Conservation (phyloP, 1,284 basidiomycete species). For the Apiotrichum porosum region DNA sequence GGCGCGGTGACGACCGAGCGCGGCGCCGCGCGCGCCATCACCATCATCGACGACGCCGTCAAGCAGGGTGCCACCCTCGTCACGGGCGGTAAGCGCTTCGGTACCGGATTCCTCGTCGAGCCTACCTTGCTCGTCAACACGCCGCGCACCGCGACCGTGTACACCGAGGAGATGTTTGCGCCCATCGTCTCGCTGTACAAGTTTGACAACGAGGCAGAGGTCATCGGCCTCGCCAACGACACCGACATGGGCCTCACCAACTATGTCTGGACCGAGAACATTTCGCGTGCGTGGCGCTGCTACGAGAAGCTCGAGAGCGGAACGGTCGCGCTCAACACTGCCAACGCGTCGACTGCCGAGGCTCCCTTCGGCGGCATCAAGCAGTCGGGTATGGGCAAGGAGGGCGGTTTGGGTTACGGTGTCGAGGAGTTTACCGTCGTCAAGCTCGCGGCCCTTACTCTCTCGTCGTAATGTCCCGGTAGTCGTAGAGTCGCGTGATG, state of each 20-base stretch:
- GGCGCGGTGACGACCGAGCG: conserved; percentile 81
- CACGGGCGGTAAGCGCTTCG: conserved; percentile 65
- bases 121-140: conserved; percentile 83
- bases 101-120: conserved; percentile 60
- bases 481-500: too few species aligned
- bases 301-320: conserved; percentile 88
- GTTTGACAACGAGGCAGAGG: conserved; percentile 89
- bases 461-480: too few species aligned
- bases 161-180: conserved; percentile 78
- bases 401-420: conserved; percentile 21
- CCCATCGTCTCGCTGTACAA: conserved; percentile 57
- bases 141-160: conserved; percentile 58
- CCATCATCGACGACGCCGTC: conserved; percentile 77
- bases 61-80: conserved; percentile 75
- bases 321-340: conserved; percentile 73
- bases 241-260: conserved; percentile 80
- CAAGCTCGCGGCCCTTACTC: conserved; percentile 14
- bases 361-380: conserved; percentile 79
- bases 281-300: conserved; percentile 85
- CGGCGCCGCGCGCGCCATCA: conserved; percentile 73
- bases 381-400: conserved; percentile 26
- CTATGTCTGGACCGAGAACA: conserved; percentile 82
- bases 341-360: conserved; percentile 66
- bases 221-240: conserved; percentile 73
- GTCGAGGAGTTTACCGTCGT: conserved; percentile 18